Base-by-base conservation (phyloP, 2,329 filamentous ascomycete genomes). In the Raffaelea arxii region DNA sequence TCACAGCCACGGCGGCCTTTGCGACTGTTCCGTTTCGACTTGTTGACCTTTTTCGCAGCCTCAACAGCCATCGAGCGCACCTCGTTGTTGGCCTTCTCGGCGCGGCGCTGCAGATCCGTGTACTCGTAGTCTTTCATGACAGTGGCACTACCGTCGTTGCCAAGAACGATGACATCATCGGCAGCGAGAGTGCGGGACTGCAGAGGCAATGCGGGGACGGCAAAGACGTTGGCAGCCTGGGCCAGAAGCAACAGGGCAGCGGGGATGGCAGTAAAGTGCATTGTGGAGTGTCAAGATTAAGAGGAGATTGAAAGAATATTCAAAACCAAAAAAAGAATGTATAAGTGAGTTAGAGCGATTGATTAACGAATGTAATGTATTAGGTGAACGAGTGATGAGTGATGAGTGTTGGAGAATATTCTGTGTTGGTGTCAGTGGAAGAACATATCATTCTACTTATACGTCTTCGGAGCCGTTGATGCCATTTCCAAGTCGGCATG, bases 161-260 rank as follows among this genome's bases (percentile, higher is more conserved):
- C 41, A 7, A 43, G n/a, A 16, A 43, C 41, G 24, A 43, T 35
- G 19, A 43, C 27, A 22, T 43, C 41, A n/a, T 43, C 41, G 11
- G 21, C 25, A 22, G 16, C 41, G 10, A 43, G 41, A 22, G 6
- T 22, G 25, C 5, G n/a, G 11, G 25, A 10, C 11, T 23, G 18
- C 10, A 11, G 39, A 5, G 27, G n/a, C 16, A 18, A 30, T 12
- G 19, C 22, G 10, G 41, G 41, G 2, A 5, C n/a, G n/a, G 41
- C 41, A 11, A 43, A 30, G 40, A 42, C 21, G 16, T 42, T 25
- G 4, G 41, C 41, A 5, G 41, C 41, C 2, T 27, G n/a, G 5
- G 27, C 41, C 4, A 43, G 25, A 19, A 32, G n/a, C n/a, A n/a
- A n/a, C n/a, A n/a, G n/a, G n/a, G n/a, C n/a, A n/a, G n/a, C n/a